Evolutionary conservation across 1,284 basidiomycete species (phyloP), one percentile per base, ranked within the genome.

Genomic region (Stereum hirsutum): DNA sequence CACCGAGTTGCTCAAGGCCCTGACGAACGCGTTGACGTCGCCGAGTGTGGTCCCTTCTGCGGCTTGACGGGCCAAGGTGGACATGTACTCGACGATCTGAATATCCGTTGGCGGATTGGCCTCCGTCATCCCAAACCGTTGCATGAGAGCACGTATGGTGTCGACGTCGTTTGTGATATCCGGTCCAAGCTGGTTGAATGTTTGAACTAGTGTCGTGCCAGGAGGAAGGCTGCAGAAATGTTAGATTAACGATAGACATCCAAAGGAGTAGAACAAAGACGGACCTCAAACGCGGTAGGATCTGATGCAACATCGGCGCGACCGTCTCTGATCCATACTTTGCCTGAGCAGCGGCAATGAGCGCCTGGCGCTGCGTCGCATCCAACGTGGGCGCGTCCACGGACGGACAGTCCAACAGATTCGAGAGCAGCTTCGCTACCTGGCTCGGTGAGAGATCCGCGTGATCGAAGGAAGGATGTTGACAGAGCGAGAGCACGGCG

Each of bases 11-110:
- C 70, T 71, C 49, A 87, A 61, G 10, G 77, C 78, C 55, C 83
- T 73, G 42, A 91, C 78, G 39, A 93, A 65, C 7, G 80, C 68
- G n/a, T 78, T 79, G 17, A 91, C 74, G 54, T 92, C 92, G 56
- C 85, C 79, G 54, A 88, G 57, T 4, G 69, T 62, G 14, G 74
- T 69, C 10, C 84, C 85, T 54, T 90, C 88, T 5, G 74, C 71
- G 14, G 84, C 82, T 40, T 80, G 61, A 27, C 80, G 73, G 21
- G 78, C 75, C 44, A 90, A 57, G 3, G 71, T 71, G 11, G 78
- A 70, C 42, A 89, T 70, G 19, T 82, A 74, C 47, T 90, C 85
- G 15, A 81, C 63, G 10, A 86, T 70, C 57, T 84, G 78, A 12
- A 62, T 61, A 59, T 87, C 81, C 36, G 69, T 71, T n/a, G 83